Base-by-base conservation (phyloP, 148 eudicot genomes). In the Agrostemma githago region DNA sequence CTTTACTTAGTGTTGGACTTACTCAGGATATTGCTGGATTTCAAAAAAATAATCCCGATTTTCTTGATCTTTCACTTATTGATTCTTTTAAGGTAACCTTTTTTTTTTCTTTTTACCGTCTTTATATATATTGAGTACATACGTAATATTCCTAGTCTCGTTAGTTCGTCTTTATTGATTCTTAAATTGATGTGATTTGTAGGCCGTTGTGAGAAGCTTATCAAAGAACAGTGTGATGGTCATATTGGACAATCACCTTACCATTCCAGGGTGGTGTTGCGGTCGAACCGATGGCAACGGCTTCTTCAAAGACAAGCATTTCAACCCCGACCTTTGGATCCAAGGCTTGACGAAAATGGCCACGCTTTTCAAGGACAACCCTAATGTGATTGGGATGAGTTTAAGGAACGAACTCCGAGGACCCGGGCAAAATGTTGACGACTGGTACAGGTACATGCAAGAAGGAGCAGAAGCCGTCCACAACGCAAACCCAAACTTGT, bases 371-470 rank as follows among this genome's bases (percentile, higher is more conserved):
- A 89, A 79, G 17, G 80, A 48, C 71, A 79, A 77, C 61, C 70
- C 84, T 19, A 80, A 86, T 84, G 96, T 95, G 4, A 80, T 95
- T 44, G 99, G 84, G 5, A 90, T 95, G 97, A 92, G 96, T 87
- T 81, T 95, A 81, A 84, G 99, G 82, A 95, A 95, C 77, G 99
- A 95, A 63, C 97, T 95, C 8, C 86, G 99, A 5, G 99, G 99
- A 5, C 89, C 89, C 15, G 81, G 44, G 72, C 86, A 89, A 64
- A 91, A 95, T 71, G 82, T 73, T 7, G 66, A 74, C 4, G 97
- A 90, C 76, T 95, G 97, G 99, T 92, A 90, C 1, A 92, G 96
- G 86, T 91, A 88, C 85, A 89, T 91, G 98, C 91, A 87, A 74
- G 72, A 71, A 69, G 97, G 98, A 77, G 98, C 98, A 0, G 97